Conservation (phyloP, 306 rosid species). For the Trichosanthes cucumerina region DNA sequence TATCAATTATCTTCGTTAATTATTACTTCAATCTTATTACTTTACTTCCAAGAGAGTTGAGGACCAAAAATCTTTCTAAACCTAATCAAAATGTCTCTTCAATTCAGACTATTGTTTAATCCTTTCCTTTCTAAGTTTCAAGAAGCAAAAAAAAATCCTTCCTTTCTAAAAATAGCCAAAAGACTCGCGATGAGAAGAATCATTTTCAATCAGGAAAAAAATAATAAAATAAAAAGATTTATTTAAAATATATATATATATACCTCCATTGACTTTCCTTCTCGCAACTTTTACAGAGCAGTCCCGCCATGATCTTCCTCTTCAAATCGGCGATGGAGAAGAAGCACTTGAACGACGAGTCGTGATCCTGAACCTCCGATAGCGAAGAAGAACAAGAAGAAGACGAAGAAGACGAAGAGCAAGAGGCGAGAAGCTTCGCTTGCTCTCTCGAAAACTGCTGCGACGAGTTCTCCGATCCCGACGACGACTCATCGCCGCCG, state of each 20-base stretch:
- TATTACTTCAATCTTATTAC: too few relatives aligned
- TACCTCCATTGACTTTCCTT: slow-evolving; percentile 98
- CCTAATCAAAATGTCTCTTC: too few relatives aligned
- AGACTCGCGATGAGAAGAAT: not conserved
- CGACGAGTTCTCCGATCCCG: slow-evolving; percentile 42
- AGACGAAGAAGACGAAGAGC: slow-evolving; percentile 12
- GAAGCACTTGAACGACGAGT: slow-evolving; percentile 80
- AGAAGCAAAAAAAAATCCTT: not conserved
- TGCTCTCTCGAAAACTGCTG: slow-evolving; percentile 59
- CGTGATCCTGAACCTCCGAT: slow-evolving; percentile 22
- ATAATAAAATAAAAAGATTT: not conserved
- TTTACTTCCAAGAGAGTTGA: too few relatives aligned
- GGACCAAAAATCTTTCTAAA: too few relatives aligned
- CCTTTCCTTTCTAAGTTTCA: not conserved
- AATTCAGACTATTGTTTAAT: not conserved
- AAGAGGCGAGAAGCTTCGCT: slow-evolving; percentile 46
- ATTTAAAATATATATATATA: not conserved
- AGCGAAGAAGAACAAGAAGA: not conserved
- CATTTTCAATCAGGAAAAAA: slow-evolving; percentile 35
- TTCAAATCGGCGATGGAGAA: slow-evolving; percentile 90
- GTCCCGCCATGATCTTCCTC: slow-evolving; percentile 85
- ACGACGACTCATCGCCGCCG: slow-evolving; percentile 31
- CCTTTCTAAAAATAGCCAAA: not conserved
- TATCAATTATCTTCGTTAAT: too few relatives aligned
- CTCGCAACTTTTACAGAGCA: slow-evolving; percentile 47